phyloP scores from a whole-genome alignment of 192 early-diverging fungal species.

The Fimicolochytrium jonesii region DNA sequence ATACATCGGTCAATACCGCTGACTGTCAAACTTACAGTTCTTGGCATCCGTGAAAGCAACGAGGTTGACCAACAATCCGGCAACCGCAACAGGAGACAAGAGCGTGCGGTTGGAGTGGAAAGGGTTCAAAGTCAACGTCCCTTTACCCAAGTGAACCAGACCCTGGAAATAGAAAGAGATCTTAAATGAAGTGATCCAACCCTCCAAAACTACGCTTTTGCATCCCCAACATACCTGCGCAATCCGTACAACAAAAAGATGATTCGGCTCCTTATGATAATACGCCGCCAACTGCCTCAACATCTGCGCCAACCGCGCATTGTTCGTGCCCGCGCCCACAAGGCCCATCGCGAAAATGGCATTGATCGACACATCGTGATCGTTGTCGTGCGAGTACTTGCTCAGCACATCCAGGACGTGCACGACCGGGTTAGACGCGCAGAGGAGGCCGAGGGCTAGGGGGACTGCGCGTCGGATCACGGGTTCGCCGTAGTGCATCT shows the following conservation, averaged over 20 bases:
- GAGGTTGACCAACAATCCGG: conserved; percentile 82
- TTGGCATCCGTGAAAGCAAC: conserved; percentile 90
- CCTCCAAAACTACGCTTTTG: not conserved
- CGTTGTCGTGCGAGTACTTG: conserved; percentile 99
- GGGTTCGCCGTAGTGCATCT: conserved; percentile 98
- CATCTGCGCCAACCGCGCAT: conserved; percentile 97
- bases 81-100: conserved; percentile 83
- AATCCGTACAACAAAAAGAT: conserved; percentile 80
- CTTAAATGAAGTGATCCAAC: not conserved
- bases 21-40: conserved; percentile 65
- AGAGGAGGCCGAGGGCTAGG: conserved; percentile 89
- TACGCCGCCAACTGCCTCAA: conserved; percentile 92
- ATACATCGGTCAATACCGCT: no score
- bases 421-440: conserved; percentile 92
- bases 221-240: conserved; percentile 58
- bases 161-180: conserved; percentile 49
- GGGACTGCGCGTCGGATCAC: conserved; percentile 92
- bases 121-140: conserved; percentile 94
- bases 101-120: conserved; percentile 89
- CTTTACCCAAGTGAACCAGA: conserved; percentile 95
- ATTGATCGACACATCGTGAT: conserved; percentile 87
- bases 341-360: conserved; percentile 99
- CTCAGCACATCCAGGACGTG: conserved; percentile 90
- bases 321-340: conserved; percentile 98
- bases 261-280: conserved; percentile 92